A percentile compares a stretch with the other conserved stretches of the same genome.
Conservation (phyloP, 495 filamentous ascomycete species). For the Aspergillus cavernicola region DNA sequence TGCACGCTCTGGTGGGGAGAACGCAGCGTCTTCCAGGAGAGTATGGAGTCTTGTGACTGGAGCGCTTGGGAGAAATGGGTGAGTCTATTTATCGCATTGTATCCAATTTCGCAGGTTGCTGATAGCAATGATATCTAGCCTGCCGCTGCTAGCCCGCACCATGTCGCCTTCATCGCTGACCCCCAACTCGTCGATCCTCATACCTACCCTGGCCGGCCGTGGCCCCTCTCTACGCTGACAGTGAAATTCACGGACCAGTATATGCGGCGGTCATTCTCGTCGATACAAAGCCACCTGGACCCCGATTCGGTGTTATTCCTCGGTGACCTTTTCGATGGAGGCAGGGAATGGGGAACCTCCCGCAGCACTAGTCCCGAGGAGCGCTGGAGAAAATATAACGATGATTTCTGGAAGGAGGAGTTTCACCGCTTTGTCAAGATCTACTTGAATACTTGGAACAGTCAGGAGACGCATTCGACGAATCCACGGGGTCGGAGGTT, state of each 20-base stretch:
- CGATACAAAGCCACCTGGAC: constrained; percentile 62
- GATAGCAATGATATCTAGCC: constrained; percentile 50
- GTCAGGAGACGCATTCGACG: constrained; percentile 34
- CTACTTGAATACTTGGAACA: constrained; percentile 63
- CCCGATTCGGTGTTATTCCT: constrained; percentile 87
- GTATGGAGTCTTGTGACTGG: constrained; percentile 74
- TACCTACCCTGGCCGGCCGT: constrained; percentile 90
- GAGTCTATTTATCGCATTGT: constrained; percentile 26
- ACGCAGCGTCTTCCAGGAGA: constrained; percentile 65
- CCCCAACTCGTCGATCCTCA: constrained; percentile 98
- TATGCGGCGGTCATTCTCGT: constrained; percentile 70
- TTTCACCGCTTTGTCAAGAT: constrained; percentile 75
- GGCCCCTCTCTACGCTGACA: constrained; percentile 78
- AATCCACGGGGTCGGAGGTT: constrained; percentile 55
- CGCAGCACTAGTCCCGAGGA: constrained; percentile 62
- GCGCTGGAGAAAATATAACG: constrained; percentile 70
- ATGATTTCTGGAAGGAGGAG: constrained; percentile 78
- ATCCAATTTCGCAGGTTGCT: neutral
- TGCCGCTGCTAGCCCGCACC: constrained; percentile 71
- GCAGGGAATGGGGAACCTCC: constrained; percentile 84
- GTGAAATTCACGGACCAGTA: constrained; percentile 85
- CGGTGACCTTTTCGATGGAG: constrained; percentile 94
- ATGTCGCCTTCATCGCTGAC: constrained; percentile 84
- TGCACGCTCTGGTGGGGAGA: constrained; percentile 84
- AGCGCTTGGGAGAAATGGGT: constrained; percentile 90